phyloP scores from a whole-genome alignment of 2,329 filamentous ascomycete genomes.

The Xylariaceae sp. region DNA sequence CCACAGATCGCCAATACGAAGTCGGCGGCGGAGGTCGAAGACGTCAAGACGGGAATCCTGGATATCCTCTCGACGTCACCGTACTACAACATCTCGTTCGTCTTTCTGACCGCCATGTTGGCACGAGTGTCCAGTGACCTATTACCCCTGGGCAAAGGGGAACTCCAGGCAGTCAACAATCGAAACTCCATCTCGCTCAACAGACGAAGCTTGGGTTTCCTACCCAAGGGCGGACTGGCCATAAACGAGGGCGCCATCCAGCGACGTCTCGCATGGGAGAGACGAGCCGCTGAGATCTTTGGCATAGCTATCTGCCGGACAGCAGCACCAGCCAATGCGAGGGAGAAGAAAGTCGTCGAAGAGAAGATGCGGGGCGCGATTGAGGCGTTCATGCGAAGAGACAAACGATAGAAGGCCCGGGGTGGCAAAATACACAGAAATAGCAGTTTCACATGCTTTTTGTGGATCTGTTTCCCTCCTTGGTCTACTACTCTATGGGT shows the following conservation, averaged over 20 bases:
- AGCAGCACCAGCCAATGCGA: conserved; percentile 33
- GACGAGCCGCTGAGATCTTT: conserved; percentile 60
- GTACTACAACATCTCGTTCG: conserved; percentile 82
- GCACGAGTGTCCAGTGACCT: conserved; percentile 48
- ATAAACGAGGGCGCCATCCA: conserved; percentile 43
- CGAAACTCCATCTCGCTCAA: conserved; percentile 29
- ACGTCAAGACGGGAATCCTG: conserved; percentile 53
- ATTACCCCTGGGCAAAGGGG: conserved; percentile 36
- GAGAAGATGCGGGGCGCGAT: conserved; percentile 62
- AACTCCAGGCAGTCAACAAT: conserved; percentile 33
- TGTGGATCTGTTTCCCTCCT: background rate
- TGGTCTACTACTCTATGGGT: background rate
- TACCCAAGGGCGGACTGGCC: conserved; percentile 28
- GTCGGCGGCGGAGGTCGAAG: conserved; percentile 30
- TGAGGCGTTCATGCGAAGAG: conserved; percentile 61
- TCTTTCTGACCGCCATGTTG: conserved; percentile 78
- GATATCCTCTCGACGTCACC: conserved; percentile 68
- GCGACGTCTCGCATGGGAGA: conserved; percentile 56
- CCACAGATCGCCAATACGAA: conserved; percentile 33
- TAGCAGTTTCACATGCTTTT: background rate
- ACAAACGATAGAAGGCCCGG: conserved; percentile 7
- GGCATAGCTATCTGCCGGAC: conserved; percentile 57
- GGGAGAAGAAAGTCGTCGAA: conserved; percentile 55
- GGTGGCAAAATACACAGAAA: background rate
- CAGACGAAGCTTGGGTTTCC: conserved; percentile 44